Percentiles rank a stretch among this genome's conserved stretches.
These are phyloP conservation scores for Diutina neorugosa DNA, from an alignment of 1,139 yeast genomes.

Conservation along the genomic window DNA sequence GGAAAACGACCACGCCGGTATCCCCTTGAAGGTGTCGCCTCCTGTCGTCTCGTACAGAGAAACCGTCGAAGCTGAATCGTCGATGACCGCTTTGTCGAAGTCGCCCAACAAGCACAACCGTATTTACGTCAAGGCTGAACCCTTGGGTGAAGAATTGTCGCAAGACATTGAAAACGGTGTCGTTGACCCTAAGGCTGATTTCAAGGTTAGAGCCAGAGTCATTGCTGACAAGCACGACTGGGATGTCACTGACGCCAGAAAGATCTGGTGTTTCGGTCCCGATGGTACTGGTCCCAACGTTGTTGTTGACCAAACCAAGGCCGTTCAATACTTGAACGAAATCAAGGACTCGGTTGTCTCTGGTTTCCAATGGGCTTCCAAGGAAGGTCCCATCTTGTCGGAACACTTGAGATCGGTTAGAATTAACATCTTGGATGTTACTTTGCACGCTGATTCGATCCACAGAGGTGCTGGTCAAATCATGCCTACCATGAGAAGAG, in stretches of 20 bases:
- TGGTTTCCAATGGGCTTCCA: slow-evolving; percentile 99
- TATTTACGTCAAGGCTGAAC: slow-evolving; percentile 95
- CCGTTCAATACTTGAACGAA: slow-evolving; percentile 97
- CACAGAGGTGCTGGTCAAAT: slow-evolving; percentile 99
- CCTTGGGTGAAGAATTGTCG: slow-evolving; percentile 87
- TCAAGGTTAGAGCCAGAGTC: slow-evolving; percentile 98
- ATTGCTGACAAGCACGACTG: slow-evolving; percentile 99
- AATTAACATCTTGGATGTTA: slow-evolving; percentile 97
- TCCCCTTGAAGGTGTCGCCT: slow-evolving; percentile 94
- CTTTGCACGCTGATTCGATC: slow-evolving; percentile 99
- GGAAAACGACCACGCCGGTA: slow-evolving; percentile 99
- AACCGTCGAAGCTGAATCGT: slow-evolving; percentile 88
- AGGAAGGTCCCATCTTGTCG: slow-evolving; percentile 98
- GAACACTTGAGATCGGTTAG: slow-evolving; percentile 94
- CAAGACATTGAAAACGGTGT: slow-evolving; percentile 88
- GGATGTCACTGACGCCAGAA: slow-evolving; percentile 99
- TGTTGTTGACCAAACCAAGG: slow-evolving; percentile 99
- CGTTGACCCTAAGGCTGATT: slow-evolving; percentile 92
- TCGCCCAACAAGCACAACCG: slow-evolving; percentile 99
- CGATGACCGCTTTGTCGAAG: slow-evolving; percentile 94
- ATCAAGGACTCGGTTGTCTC: slow-evolving; percentile 99
- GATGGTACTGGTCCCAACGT: slow-evolving; percentile 98
- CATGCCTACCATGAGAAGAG: slow-evolving; percentile 99
- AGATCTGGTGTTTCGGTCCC: slow-evolving; percentile 99
- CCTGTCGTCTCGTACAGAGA: slow-evolving; percentile 99